phyloP scores from a whole-genome alignment of 1,139 yeast species.

The Hemisphaericaspora xylofermentans region DNA sequence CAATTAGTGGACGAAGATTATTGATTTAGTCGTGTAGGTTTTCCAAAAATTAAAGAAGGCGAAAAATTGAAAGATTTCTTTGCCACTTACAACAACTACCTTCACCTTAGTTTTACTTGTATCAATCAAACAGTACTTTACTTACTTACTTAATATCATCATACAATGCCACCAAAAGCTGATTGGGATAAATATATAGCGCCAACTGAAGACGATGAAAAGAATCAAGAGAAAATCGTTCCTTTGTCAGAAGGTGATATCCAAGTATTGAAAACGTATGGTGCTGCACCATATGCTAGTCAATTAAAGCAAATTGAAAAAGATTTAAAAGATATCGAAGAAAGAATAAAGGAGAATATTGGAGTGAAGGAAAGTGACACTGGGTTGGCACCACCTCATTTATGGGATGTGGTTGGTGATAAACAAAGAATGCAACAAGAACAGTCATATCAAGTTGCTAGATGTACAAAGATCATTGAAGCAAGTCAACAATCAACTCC shows the following conservation, averaged over 20 bases:
- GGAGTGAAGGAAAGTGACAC: conserved; percentile 95
- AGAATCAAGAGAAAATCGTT: conserved; percentile 66
- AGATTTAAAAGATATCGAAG: conserved; percentile 80
- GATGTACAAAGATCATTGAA: conserved; percentile 96
- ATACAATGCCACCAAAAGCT: conserved; percentile 74
- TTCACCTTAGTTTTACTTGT: neutral
- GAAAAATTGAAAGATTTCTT: too few relatives aligned
- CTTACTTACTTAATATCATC: too few relatives aligned
- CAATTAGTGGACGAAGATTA: neutral
- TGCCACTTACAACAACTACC: neutral
- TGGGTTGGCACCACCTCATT: conserved; percentile 90
- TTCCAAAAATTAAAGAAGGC: too few relatives aligned
- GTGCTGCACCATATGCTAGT: conserved; percentile 93
- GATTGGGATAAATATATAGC: conserved; percentile 98
- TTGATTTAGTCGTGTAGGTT: neutral
- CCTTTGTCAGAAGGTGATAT: conserved; percentile 96
- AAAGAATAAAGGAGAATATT: conserved; percentile 86
- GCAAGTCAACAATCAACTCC: conserved; percentile 39
- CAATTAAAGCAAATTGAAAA: conserved; percentile 78
- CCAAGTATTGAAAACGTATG: conserved; percentile 93
- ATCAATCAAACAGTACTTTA: too few relatives aligned
- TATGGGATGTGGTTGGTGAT: conserved; percentile 98
- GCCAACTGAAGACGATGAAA: conserved; percentile 69
- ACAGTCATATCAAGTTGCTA: conserved; percentile 95
- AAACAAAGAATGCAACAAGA: conserved; percentile 90